Conservation (phyloP, 2,329 filamentous ascomycete genomes). For the Arachnopeziza araneosa region DNA sequence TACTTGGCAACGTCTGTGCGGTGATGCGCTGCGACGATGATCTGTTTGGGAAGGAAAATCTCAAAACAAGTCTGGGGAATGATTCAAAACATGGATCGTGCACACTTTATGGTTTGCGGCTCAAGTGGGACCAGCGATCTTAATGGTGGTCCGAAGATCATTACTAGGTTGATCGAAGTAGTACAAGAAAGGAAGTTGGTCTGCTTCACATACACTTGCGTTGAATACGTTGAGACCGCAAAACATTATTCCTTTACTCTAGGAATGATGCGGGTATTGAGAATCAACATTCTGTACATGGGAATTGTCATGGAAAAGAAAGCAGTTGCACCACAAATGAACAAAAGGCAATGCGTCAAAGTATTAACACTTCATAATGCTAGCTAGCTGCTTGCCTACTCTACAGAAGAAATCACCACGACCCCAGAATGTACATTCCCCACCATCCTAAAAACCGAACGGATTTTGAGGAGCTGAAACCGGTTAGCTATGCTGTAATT, state of each 20-base stretch:
- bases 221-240: neutral
- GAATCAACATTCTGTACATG: neutral
- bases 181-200: neutral
- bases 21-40: constrained; percentile 5
- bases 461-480: constrained; percentile 60
- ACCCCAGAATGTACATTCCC: constrained; percentile 21
- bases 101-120: neutral
- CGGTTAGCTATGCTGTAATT: constrained; percentile 13
- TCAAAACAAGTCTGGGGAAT: neutral
- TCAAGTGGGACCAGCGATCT: neutral
- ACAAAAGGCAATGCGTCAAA: constrained; percentile 1
- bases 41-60: constrained; percentile 3
- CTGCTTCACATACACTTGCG: neutral
- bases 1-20: constrained; percentile 3
- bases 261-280: neutral
- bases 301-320: neutral
- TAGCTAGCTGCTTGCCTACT: constrained; percentile 24
- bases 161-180: neutral
- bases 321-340: neutral
- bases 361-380: constrained; percentile 23
- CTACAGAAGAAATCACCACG: constrained; percentile 24
- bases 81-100: constrained; percentile 1
- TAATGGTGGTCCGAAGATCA: neutral
- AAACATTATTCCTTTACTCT: neutral
- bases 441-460: constrained; percentile 54